Conservation (phyloP, 148 eudicot species). For the Selenicereus undatus region DNA sequence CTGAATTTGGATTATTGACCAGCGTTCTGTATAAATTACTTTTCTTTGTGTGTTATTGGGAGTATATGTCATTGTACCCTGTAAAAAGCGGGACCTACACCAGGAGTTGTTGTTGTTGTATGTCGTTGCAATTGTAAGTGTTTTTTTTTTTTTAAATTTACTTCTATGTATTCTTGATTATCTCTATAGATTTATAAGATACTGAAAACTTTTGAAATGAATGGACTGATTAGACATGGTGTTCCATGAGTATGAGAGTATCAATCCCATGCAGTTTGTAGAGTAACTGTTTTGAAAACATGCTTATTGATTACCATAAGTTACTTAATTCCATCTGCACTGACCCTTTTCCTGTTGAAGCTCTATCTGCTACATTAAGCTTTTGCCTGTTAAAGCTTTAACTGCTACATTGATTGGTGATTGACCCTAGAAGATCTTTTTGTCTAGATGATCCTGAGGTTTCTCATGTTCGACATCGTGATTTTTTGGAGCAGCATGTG, state of each 20-base stretch:
- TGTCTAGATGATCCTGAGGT: slow-evolving; percentile 78
- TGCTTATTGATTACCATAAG: slow-evolving; percentile 5
- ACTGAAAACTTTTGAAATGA: not conserved
- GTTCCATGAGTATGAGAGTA: not conserved
- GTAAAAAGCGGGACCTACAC: too few relatives aligned
- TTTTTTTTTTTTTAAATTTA: not conserved
- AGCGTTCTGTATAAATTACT: not conserved
- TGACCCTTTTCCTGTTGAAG: not conserved
- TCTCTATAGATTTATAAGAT: not conserved
- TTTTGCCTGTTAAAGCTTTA: not conserved
- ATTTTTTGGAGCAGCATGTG: slow-evolving; percentile 76
- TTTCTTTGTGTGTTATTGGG: not conserved
- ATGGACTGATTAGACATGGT: not conserved
- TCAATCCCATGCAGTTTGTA: not conserved
- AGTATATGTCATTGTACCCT: not conserved
- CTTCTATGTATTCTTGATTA: not conserved
- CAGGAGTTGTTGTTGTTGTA: too few relatives aligned
- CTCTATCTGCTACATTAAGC: not conserved
- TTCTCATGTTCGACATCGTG: slow-evolving; percentile 71
- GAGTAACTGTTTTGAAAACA: not conserved
- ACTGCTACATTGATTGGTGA: slow-evolving; percentile 2
- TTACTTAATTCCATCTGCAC: not conserved
- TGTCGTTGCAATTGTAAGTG: not conserved
- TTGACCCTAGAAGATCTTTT: slow-evolving; percentile 12
- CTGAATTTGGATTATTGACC: not conserved